Conservation (phyloP, 2,329 filamentous ascomycete genomes). For the Zelopaecilomyces penicillatus region DNA sequence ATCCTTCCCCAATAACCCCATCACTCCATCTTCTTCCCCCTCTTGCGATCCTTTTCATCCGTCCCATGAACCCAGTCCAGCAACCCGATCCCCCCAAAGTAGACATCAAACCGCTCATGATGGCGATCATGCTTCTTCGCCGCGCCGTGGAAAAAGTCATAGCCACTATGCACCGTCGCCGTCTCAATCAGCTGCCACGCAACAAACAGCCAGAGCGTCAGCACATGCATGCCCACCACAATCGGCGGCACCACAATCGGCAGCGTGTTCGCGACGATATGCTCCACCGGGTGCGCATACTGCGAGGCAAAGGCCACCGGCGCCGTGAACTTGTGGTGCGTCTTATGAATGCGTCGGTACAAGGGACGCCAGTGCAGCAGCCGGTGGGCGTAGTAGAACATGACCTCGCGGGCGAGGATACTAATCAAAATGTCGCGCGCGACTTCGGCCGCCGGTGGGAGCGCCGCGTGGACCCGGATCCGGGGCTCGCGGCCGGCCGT, state of each 20-base stretch:
- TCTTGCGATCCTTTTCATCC: conserved; percentile 14
- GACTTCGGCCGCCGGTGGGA: conserved; percentile 30
- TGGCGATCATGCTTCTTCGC: conserved; percentile 48
- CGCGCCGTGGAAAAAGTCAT: conserved; percentile 41
- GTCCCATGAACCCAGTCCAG: conserved; percentile 51
- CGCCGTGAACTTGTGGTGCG: conserved; percentile 47
- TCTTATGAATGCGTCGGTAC: conserved; percentile 46
- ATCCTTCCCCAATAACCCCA: no score
- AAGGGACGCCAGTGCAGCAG: conserved; percentile 39
- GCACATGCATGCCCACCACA: conserved; percentile 36
- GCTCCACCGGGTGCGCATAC: conserved; percentile 50
- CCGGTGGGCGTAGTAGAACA: conserved; percentile 51
- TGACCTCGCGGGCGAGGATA: conserved; percentile 35
- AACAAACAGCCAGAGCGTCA: conserved; percentile 45
- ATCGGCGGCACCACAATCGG: conserved; percentile 42
- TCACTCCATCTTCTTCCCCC: conserved; percentile 4
- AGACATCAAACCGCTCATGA: conserved; percentile 47
- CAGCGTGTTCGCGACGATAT: conserved; percentile 43
- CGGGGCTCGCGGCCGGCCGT: conserved; percentile 16
- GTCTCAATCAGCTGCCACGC: conserved; percentile 42
- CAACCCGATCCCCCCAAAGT: conserved; percentile 44
- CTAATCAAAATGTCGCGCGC: conserved; percentile 32
- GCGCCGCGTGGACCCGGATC: conserved; percentile 28
- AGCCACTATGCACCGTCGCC: conserved; percentile 47
- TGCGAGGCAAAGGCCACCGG: conserved; percentile 47